These are phyloP conservation scores for Cokeromyces recurvatus DNA, from an alignment of 371 early-diverging fungal genomes.

Conservation along the genomic window DNA sequence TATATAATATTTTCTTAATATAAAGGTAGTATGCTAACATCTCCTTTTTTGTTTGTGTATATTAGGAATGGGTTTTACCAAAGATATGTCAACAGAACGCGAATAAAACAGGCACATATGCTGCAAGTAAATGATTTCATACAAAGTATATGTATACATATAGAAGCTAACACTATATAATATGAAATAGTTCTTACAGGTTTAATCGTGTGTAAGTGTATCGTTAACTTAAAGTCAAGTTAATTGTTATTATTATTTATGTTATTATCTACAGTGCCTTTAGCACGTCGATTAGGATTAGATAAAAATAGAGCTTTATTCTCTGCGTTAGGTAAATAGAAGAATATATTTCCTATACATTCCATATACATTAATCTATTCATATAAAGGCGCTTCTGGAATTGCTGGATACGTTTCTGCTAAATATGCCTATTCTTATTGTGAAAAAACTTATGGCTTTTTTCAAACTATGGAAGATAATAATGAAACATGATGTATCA, in stretches of 20 bases:
- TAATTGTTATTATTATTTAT: too few relatives aligned
- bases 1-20: too few relatives aligned
- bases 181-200: conserved; percentile 6
- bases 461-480: conserved; percentile 9
- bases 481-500: not conserved
- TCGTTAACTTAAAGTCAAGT: too few relatives aligned
- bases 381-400: conserved; percentile 10
- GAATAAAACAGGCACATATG: conserved; percentile 17
- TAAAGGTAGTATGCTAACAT: not conserved
- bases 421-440: conserved; percentile 12
- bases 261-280: conserved; percentile 2
- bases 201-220: conserved; percentile 11
- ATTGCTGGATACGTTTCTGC: conserved; percentile 13
- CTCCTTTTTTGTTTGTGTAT: not conserved
- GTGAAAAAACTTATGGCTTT: conserved; percentile 14
- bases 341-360: not conserved
- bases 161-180: too few relatives aligned
- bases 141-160: not conserved
- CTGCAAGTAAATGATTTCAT: conserved; percentile 9
- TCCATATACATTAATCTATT: not conserved
- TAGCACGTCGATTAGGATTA: conserved; percentile 11
- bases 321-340: conserved; percentile 9
- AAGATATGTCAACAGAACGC: conserved; percentile 17
- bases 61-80: conserved; percentile 23
- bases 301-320: conserved; percentile 16